These are phyloP conservation scores for Podaxis sp. DNA, from an alignment of 768 basidiomycete genomes.

Conservation along the genomic window DNA sequence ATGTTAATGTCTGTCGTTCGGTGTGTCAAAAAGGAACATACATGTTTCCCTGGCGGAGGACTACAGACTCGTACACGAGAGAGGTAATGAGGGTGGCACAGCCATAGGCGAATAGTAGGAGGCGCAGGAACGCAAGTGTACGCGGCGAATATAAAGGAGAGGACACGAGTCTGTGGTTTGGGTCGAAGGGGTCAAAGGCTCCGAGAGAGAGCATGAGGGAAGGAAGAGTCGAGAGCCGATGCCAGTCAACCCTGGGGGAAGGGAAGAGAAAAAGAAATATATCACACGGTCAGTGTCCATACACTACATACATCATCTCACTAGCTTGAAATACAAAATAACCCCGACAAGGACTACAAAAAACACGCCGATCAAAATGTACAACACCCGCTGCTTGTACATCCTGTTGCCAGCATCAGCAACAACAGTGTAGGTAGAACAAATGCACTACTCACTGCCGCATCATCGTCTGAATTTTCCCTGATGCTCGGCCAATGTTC, in stretches of 20 bases:
- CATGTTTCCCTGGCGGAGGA: slow-evolving; percentile 9
- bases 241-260: no score
- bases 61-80: slow-evolving; percentile 7
- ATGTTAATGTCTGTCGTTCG: not conserved
- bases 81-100: slow-evolving; percentile 4
- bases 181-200: slow-evolving; percentile 1
- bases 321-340: slow-evolving; percentile 62
- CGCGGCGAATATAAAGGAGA: slow-evolving; percentile 1
- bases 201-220: slow-evolving; percentile 3
- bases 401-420: slow-evolving; percentile 47
- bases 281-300: not conserved
- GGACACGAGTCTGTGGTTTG: not conserved
- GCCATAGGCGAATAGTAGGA: not conserved
- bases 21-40: not conserved
- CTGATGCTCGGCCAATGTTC: slow-evolving; percentile 81
- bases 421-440: not conserved
- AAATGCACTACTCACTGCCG: slow-evolving; percentile 48
- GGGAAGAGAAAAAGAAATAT: not conserved
- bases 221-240: not conserved
- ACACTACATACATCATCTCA: slow-evolving; percentile 16
- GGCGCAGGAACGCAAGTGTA: not conserved
- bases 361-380: slow-evolving; percentile 70
- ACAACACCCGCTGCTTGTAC: slow-evolving; percentile 85
- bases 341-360: slow-evolving; percentile 70
- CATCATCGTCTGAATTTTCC: slow-evolving; percentile 91